A percentile compares a stretch with the other conserved stretches of the same genome.
Evolutionary conservation across 495 filamentous ascomycete genomes (phyloP).

Genomic region (Tetracladium marchalianum): DNA sequence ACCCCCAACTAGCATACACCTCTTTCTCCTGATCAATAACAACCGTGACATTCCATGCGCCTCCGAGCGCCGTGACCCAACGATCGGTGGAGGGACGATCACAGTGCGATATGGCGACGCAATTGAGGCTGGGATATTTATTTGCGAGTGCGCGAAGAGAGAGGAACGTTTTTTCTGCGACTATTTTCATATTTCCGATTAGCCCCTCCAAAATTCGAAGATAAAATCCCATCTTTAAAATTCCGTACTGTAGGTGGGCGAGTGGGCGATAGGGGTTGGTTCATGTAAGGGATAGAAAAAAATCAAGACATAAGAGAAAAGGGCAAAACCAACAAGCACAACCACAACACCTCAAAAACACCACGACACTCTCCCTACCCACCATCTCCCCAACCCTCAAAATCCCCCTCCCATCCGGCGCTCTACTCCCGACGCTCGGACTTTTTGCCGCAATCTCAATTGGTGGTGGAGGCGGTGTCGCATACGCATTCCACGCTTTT

Average conservation of each 20-base stretch:
- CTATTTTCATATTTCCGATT: too few relatives aligned
- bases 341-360: conserved; percentile 51
- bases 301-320: conserved; percentile 6
- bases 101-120: conserved; percentile 50
- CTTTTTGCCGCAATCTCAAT: conserved; percentile 28
- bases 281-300: conserved; percentile 1
- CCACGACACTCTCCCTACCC: conserved; percentile 37
- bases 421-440: conserved; percentile 34
- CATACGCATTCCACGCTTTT: conserved; percentile 35
- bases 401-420: conserved; percentile 36
- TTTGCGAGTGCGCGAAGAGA: conserved; percentile 34
- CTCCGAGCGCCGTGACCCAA: conserved; percentile 44
- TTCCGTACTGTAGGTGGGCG: too few relatives aligned
- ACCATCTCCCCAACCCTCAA: conserved; percentile 26
- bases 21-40: conserved; percentile 43
- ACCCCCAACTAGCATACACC: conserved; percentile 45
- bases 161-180: conserved; percentile 51
- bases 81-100: conserved; percentile 36
- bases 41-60: conserved; percentile 40
- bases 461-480: conserved; percentile 33
- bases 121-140: conserved; percentile 36
- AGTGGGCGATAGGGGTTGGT: too few relatives aligned
- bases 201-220: too few relatives aligned
- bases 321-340: conserved; percentile 41
- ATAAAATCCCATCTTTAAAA: too few relatives aligned